These are phyloP conservation scores for Boletus vinaceobasis DNA, from an alignment of 768 basidiomycete genomes.

Conservation along the genomic window DNA sequence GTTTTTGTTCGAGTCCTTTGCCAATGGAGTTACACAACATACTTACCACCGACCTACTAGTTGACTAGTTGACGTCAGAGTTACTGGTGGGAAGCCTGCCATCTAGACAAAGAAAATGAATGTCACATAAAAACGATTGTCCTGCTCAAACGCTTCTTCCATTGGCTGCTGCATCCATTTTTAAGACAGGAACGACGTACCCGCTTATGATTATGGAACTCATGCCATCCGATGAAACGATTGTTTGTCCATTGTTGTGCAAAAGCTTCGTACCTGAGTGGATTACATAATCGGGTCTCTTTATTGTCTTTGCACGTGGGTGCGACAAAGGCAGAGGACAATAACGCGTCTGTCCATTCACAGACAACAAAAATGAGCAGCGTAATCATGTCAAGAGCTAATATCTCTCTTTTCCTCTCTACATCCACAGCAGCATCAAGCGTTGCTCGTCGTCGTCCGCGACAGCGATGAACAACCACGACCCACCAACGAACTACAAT, in stretches of 20 bases:
- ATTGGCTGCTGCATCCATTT: background rate
- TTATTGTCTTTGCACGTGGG: conserved; percentile 24
- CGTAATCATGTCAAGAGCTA: background rate
- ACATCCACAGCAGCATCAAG: conserved; percentile 1
- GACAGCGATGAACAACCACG: conserved; percentile 33
- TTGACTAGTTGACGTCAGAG: background rate
- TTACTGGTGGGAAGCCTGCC: background rate
- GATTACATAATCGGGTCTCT: conserved; percentile 10
- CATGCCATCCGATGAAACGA: too few species aligned
- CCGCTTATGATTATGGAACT: too few species aligned
- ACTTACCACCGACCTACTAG: background rate
- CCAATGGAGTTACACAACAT: background rate
- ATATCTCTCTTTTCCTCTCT: conserved; percentile 13
- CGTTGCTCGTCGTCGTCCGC: conserved; percentile 26
- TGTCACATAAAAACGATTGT: background rate
- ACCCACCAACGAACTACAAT: conserved; percentile 10
- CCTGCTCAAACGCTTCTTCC: background rate
- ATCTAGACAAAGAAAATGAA: background rate
- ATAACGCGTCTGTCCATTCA: conserved; percentile 10
- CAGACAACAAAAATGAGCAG: conserved; percentile 24
- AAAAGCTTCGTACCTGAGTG: conserved; percentile 14
- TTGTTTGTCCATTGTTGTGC: conserved; percentile 23
- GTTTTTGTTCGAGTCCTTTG: background rate
- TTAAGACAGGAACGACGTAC: background rate
- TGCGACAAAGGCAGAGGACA: conserved; percentile 18